phyloP scores from a whole-genome alignment of 768 basidiomycete species.

The Kwoniella heveanensis region DNA sequence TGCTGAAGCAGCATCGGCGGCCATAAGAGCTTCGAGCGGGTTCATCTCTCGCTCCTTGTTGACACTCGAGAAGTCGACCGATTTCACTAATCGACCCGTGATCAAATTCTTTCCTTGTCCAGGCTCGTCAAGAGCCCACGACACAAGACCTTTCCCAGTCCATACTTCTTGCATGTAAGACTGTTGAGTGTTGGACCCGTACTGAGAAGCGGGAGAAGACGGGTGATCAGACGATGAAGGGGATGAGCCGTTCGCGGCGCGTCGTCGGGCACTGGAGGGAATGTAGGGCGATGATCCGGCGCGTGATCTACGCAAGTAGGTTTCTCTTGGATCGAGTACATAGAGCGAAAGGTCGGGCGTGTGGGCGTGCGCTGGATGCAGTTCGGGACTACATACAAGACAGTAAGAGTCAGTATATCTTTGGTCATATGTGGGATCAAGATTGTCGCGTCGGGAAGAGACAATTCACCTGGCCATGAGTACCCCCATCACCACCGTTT shows the following conservation, averaged over 20 bases:
- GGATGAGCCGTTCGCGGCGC: conserved; percentile 25
- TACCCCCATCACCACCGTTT: conserved; percentile 46
- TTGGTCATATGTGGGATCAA: background rate
- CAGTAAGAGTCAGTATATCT: background rate
- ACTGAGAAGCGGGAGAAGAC: conserved; percentile 22
- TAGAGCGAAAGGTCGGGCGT: conserved; percentile 45
- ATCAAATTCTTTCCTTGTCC: conserved; percentile 50
- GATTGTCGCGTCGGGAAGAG: conserved; percentile 1
- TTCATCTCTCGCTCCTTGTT: conserved; percentile 19
- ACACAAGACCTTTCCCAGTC: conserved; percentile 47
- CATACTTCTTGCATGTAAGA: conserved; percentile 35
- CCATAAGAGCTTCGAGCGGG: conserved; percentile 41
- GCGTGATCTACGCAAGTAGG: conserved; percentile 36
- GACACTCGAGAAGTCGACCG: conserved; percentile 28
- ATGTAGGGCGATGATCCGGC: conserved; percentile 27
- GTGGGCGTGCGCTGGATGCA: conserved; percentile 28
- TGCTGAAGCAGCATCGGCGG: background rate
- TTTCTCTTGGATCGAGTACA: conserved; percentile 50
- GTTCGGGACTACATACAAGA: conserved; percentile 41
- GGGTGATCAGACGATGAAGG: conserved; percentile 21
- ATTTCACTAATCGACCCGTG: conserved; percentile 40
- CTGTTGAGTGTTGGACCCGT: background rate
- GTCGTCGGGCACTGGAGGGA: conserved; percentile 7
- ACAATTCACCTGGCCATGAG: conserved; percentile 41
- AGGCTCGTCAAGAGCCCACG: conserved; percentile 47